A percentile compares a stretch with the other conserved stretches of the same genome.
phyloP scores from a whole-genome alignment of 331 rosid species.

The Rhamnella rubrinervis region DNA sequence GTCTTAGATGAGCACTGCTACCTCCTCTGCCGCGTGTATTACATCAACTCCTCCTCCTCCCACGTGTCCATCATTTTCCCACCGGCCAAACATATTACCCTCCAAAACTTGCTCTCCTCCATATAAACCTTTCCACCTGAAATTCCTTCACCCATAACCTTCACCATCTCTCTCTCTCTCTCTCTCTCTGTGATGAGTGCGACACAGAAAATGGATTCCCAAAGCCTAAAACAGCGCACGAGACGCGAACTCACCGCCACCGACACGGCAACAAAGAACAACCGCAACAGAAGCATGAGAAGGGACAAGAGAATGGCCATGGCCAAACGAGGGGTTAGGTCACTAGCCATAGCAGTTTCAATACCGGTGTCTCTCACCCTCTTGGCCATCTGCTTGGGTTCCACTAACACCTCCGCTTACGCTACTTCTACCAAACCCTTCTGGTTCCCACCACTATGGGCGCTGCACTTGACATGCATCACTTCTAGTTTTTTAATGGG shows the following conservation, averaged over 20 bases:
- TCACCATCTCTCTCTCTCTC: neutral
- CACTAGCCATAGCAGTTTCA: constrained; percentile 45
- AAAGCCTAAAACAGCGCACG: constrained; percentile 44
- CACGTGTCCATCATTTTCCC: constrained; percentile 33
- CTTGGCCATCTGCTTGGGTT: constrained; percentile 34
- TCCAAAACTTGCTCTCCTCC: constrained; percentile 5
- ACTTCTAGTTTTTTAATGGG: constrained; percentile 59
- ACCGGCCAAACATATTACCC: neutral
- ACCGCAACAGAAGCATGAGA: constrained; percentile 9
- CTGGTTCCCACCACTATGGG: constrained; percentile 75
- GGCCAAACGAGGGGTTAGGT: constrained; percentile 78
- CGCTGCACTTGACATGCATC: constrained; percentile 36
- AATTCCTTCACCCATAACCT: constrained; percentile 7
- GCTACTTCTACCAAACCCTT: constrained; percentile 27
- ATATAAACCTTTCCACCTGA: neutral
- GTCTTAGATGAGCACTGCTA: too few species aligned
- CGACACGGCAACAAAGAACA: neutral
- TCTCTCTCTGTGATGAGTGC: neutral
- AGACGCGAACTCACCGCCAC: constrained; percentile 11
- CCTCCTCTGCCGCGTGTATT: too few species aligned
- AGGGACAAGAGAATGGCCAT: constrained; percentile 24
- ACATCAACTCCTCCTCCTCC: constrained; percentile 16
- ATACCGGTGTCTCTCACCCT: constrained; percentile 54
- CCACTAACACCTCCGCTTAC: constrained; percentile 13
- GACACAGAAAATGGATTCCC: constrained; percentile 44